These are phyloP conservation scores for Geosiphon pyriformis DNA, from an alignment of 192 early-diverging fungal species.

Conservation along the genomic window DNA sequence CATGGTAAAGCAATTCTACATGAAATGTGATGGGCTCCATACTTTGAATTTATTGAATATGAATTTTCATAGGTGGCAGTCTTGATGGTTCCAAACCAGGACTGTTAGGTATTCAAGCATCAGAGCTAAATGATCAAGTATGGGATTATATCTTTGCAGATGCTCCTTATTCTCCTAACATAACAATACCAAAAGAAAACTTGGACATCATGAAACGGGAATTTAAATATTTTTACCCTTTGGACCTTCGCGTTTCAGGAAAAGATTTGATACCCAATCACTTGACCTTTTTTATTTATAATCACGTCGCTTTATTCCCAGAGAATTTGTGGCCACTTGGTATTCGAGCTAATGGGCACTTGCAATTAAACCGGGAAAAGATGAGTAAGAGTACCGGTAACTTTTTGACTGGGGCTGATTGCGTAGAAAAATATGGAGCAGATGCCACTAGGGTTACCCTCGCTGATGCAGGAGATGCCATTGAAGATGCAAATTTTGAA, in stretches of 20 bases:
- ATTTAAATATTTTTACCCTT: conserved; percentile 96
- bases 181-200: conserved; percentile 56
- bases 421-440: conserved; percentile 82
- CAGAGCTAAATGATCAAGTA: conserved; percentile 86
- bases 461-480: conserved; percentile 93
- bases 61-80: conserved; percentile 56
- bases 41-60: too few relatives aligned
- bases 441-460: conserved; percentile 93
- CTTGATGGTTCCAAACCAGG: conserved; percentile 79
- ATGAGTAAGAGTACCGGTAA: conserved; percentile 99
- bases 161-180: conserved; percentile 52
- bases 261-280: conserved; percentile 99
- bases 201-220: conserved; percentile 79
- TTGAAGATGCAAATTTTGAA: conserved; percentile 99
- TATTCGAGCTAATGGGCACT: conserved; percentile 89
- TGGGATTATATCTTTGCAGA: conserved; percentile 89
- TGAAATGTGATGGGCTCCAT: too few relatives aligned
- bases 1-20: conserved; percentile 65
- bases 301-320: conserved; percentile 94
- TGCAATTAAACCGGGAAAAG: conserved; percentile 92
- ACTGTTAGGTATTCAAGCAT: conserved; percentile 66
- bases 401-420: conserved; percentile 80
- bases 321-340: conserved; percentile 81
- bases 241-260: conserved; percentile 93
- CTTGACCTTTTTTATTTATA: conserved; percentile 94